Conservation (phyloP, 306 rosid species). For the Ormosia emarginata region DNA sequence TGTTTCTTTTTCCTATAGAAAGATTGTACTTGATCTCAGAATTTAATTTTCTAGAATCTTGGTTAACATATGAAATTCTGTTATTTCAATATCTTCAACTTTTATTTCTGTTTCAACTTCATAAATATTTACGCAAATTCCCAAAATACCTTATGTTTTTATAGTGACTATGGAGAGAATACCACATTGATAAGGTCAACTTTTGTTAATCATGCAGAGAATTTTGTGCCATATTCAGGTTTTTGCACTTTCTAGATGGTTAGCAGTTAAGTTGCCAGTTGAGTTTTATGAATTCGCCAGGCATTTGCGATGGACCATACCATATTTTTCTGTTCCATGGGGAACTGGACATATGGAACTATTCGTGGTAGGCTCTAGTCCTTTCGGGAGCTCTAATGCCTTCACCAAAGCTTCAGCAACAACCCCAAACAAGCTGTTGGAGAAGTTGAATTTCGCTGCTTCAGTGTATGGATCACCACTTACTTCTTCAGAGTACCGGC, state of each 20-base stretch:
- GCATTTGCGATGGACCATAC: constrained; percentile 78
- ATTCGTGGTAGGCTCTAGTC: constrained; percentile 43
- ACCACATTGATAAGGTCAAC: constrained; percentile 11
- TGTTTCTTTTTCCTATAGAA: background rate
- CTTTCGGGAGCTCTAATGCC: constrained; percentile 41
- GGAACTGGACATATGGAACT: constrained; percentile 41
- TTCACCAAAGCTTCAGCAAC: constrained; percentile 34
- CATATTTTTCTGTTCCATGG: constrained; percentile 77
- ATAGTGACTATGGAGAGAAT: background rate
- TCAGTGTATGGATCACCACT: constrained; percentile 73
- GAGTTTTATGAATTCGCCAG: constrained; percentile 71
- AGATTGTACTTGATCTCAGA: background rate
- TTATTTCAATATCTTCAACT: background rate
- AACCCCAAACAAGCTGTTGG: constrained; percentile 30
- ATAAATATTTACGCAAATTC: background rate
- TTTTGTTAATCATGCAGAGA: constrained; percentile 63
- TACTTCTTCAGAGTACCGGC: constrained; percentile 67
- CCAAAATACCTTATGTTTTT: background rate
- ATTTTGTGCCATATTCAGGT: constrained; percentile 79
- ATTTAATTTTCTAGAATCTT: background rate
- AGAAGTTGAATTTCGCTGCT: constrained; percentile 32
- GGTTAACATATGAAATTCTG: background rate
- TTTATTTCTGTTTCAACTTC: background rate
- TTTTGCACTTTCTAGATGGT: constrained; percentile 81
- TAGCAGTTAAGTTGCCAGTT: constrained; percentile 67